Evolutionary conservation across 2,329 filamentous ascomycete species (phyloP).

Genomic region (Xylaria sp.): DNA sequence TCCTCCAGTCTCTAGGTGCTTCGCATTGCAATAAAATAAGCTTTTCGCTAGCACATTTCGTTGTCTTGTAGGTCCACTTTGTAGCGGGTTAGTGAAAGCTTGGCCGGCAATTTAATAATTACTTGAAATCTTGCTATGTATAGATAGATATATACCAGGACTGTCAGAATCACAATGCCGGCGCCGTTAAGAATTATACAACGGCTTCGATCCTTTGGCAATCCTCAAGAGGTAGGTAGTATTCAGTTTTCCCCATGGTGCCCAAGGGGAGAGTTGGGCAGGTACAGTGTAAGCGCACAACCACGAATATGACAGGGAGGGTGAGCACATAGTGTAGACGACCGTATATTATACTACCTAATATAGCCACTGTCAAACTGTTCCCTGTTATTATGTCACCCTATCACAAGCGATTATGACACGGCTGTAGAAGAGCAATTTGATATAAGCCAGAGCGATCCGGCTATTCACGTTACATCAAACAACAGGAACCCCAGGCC

Average conservation of each 20-base stretch:
- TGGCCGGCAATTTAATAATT: neutral
- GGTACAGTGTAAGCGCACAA: too few relatives aligned
- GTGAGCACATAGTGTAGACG: neutral
- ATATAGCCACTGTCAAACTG: neutral
- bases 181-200: too few relatives aligned
- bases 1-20: too few relatives aligned
- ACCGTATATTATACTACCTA: too few relatives aligned
- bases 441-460: conserved; percentile 5
- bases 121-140: too few relatives aligned
- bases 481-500: neutral
- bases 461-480: neutral
- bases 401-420: neutral
- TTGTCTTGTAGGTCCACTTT: neutral
- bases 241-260: too few relatives aligned
- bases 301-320: too few relatives aligned
- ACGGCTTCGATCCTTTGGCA: too few relatives aligned
- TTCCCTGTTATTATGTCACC: neutral
- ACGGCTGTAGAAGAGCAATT: conserved; percentile 4
- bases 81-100: conserved; percentile 8
- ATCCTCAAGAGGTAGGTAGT: too few relatives aligned
- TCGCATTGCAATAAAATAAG: neutral
- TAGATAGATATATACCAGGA: too few relatives aligned
- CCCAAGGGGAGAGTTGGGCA: too few relatives aligned
- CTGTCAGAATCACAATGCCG: too few relatives aligned
- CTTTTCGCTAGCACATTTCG: neutral